phyloP scores from a whole-genome alignment of 768 basidiomycete species.

The Pisolithus marmoratus region DNA sequence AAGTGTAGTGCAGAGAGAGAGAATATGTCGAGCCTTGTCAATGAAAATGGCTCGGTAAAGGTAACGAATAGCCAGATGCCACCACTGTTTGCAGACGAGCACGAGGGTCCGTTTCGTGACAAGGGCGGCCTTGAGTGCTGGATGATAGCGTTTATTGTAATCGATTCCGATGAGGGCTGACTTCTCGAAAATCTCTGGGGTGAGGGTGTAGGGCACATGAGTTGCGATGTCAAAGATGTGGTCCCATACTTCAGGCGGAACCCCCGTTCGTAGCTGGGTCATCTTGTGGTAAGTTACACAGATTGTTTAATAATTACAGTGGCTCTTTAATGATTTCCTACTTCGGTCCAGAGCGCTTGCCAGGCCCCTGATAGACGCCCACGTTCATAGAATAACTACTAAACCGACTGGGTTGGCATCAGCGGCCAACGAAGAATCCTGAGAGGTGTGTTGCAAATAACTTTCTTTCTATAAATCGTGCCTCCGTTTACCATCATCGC shows the following conservation, averaged over 20 bases:
- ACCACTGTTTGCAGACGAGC: conserved; percentile 26
- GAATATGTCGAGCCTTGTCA: conserved; percentile 9
- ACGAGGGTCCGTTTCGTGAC: conserved; percentile 22
- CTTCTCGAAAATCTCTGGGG: conserved; percentile 20
- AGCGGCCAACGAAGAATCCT: conserved; percentile 73
- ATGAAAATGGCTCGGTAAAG: conserved; percentile 22
- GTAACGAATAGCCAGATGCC: conserved; percentile 16
- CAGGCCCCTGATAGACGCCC: conserved; percentile 92
- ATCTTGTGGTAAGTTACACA: too few relatives aligned
- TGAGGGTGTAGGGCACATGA: conserved; percentile 12
- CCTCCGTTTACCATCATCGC: neutral
- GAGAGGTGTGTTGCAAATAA: conserved; percentile 55
- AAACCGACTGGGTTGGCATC: conserved; percentile 91
- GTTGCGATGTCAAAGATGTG: conserved; percentile 17
- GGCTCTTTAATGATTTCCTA: too few relatives aligned
- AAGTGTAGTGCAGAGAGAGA: conserved; percentile 14
- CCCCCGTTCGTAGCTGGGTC: too few relatives aligned
- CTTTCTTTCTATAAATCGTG: neutral
- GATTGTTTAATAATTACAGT: too few relatives aligned
- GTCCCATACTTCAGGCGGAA: conserved; percentile 22
- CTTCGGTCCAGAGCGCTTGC: too few relatives aligned
- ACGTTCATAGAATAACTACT: conserved; percentile 95
- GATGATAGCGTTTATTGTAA: neutral
- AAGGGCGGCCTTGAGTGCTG: conserved; percentile 10
- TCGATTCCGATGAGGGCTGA: conserved; percentile 5